phyloP scores from a whole-genome alignment of 2,329 filamentous ascomycete species.

The Trichoderma koningii region DNA sequence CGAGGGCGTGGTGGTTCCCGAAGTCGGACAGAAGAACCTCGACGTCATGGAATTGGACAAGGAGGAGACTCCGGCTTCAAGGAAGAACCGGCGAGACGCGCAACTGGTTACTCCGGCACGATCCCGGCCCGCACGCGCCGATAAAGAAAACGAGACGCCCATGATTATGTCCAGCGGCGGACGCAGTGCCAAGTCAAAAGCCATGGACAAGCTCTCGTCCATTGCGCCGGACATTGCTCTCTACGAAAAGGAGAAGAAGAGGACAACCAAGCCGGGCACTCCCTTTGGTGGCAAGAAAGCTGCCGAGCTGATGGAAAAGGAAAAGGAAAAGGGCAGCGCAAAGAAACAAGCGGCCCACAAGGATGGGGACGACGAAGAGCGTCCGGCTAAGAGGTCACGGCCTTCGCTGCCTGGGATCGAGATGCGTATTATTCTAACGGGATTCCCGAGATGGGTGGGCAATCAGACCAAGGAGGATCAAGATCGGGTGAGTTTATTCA shows the following conservation, averaged over 20 bases:
- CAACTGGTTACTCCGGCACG: constrained; percentile 46
- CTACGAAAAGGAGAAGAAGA: constrained; percentile 92
- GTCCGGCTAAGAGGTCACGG: constrained; percentile 64
- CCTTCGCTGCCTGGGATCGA: constrained; percentile 62
- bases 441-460: constrained; percentile 78
- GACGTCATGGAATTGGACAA: constrained; percentile 50
- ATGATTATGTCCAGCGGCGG: constrained; percentile 67
- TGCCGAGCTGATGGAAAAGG: constrained; percentile 60
- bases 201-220: constrained; percentile 72
- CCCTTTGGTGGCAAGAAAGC: constrained; percentile 66
- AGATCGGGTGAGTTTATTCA: constrained; percentile 68
- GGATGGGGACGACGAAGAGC: constrained; percentile 45
- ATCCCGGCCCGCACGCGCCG: constrained; percentile 52
- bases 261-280: constrained; percentile 53
- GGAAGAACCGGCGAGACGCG: constrained; percentile 17
- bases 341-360: constrained; percentile 31
- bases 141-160: constrained; percentile 80
- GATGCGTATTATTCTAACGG: constrained; percentile 79
- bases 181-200: constrained; percentile 85
- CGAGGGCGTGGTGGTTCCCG: constrained; percentile 50
- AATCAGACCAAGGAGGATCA: constrained; percentile 72
- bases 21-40: constrained; percentile 45
- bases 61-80: constrained; percentile 33
- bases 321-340: constrained; percentile 49
- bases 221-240: constrained; percentile 82